These are phyloP conservation scores for Neopestalotiopsis clavispora DNA, from an alignment of 2,329 filamentous ascomycete species.

Conservation along the genomic window DNA sequence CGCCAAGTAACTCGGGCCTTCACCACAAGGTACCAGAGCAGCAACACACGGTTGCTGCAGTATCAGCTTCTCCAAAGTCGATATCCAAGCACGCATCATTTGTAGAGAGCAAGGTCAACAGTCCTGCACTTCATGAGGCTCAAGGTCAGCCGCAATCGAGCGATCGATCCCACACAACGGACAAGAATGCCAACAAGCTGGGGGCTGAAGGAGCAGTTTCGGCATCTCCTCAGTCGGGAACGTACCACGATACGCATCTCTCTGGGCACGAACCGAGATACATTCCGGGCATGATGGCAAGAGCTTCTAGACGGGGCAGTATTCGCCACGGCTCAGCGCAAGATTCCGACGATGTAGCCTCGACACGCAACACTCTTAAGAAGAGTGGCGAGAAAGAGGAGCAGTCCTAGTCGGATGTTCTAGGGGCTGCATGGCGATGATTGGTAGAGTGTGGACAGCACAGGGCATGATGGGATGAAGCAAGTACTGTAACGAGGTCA, in stretches of 20 bases:
- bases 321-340: slow-evolving; percentile 42
- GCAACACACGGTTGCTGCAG: slow-evolving; percentile 20
- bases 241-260: slow-evolving; percentile 48
- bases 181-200: slow-evolving; percentile 30
- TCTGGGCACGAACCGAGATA: slow-evolving; percentile 69
- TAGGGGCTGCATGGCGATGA: neutral
- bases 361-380: slow-evolving; percentile 24
- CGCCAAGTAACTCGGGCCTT: slow-evolving; percentile 22
- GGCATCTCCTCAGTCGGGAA: slow-evolving; percentile 32
- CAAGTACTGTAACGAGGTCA: too few species aligned
- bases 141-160: slow-evolving; percentile 27
- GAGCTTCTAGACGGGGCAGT: slow-evolving; percentile 52
- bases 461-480: too few species aligned
- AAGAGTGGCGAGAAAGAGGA: slow-evolving; percentile 28
- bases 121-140: slow-evolving; percentile 23
- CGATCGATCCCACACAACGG: slow-evolving; percentile 28
- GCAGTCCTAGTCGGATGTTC: slow-evolving; percentile 15
- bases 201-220: slow-evolving; percentile 8
- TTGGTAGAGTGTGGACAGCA: neutral
- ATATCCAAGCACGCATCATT: slow-evolving; percentile 36
- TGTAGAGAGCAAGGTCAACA: slow-evolving; percentile 26
- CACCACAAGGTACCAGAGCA: slow-evolving; percentile 29
- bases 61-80: slow-evolving; percentile 34
- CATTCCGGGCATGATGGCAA: slow-evolving; percentile 72
- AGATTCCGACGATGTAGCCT: slow-evolving; percentile 40